Percentiles rank a stretch among this genome's conserved stretches.
Conservation (phyloP, 2,329 filamentous ascomycete species). For the Ophiognomonia clavigignenti-juglandacearum region DNA sequence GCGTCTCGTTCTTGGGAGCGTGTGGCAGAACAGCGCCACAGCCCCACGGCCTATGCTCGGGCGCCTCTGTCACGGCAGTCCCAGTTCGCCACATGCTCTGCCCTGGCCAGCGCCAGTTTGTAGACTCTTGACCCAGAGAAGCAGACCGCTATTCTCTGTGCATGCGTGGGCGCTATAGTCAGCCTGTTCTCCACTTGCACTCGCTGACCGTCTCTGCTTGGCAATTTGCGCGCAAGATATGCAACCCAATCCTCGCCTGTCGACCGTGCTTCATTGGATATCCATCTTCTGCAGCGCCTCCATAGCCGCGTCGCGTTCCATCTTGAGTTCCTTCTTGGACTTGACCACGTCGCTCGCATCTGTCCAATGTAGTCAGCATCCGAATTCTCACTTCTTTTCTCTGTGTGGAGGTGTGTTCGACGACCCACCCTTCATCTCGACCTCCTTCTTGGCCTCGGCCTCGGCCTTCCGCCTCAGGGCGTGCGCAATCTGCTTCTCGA, state of each 20-base stretch:
- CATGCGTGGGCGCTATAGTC: no score
- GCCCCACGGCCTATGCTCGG: no score
- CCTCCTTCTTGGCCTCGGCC: constrained; percentile 28
- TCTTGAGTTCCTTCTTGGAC: constrained; percentile 16
- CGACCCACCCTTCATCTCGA: constrained; percentile 14
- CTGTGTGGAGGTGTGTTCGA: no score
- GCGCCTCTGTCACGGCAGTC: no score
- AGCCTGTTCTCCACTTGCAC: no score
- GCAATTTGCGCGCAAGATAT: background rate
- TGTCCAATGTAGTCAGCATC: background rate
- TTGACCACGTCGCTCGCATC: constrained; percentile 5
- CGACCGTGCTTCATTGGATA: constrained; percentile 1
- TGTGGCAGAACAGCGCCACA: no score
- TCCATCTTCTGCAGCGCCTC: constrained; percentile 16
- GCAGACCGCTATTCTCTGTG: no score
- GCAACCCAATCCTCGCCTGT: background rate
- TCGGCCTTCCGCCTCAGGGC: constrained; percentile 49
- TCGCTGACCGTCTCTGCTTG: background rate
- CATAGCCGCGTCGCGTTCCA: constrained; percentile 10
- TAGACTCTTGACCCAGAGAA: no score
- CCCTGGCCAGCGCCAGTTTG: no score
- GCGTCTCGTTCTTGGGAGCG: no score
- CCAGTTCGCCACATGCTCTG: no score
- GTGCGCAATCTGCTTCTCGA: constrained; percentile 49
- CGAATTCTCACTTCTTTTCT: no score